phyloP scores from a whole-genome alignment of 306 rosid genomes.

The Rubus parviflorus region DNA sequence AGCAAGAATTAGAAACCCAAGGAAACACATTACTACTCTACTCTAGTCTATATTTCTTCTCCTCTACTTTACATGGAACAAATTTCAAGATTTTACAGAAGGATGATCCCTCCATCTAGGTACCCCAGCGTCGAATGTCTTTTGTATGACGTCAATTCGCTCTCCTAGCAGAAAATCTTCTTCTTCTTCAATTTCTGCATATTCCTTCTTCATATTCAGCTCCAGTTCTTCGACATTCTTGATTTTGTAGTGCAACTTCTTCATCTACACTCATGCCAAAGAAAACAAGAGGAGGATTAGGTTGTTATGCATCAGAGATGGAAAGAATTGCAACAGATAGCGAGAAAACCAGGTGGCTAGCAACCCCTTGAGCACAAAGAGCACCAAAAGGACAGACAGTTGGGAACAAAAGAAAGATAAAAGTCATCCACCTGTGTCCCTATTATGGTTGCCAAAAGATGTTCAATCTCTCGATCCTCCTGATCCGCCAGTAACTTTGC shows the following conservation, averaged over 20 bases:
- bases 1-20: not conserved
- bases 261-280: conserved; percentile 47
- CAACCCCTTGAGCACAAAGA: not conserved
- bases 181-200: conserved; percentile 54
- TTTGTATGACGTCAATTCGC: conserved; percentile 57
- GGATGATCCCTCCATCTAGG: conserved; percentile 83
- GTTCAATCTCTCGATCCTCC: conserved; percentile 89
- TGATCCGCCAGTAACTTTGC: conserved; percentile 86
- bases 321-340: conserved; percentile 6
- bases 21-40: not conserved
- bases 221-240: conserved; percentile 80
- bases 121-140: conserved; percentile 55
- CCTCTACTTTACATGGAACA: not conserved
- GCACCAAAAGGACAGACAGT: not conserved
- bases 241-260: conserved; percentile 64
- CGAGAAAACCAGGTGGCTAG: not conserved
- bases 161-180: conserved; percentile 59
- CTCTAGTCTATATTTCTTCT: not conserved
- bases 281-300: conserved; percentile 18
- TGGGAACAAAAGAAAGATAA: not conserved
- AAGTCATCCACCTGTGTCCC: conserved; percentile 64
- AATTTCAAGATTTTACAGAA: conserved; percentile 47
- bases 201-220: conserved; percentile 70
- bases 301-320: not conserved
- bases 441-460: conserved; percentile 67